Evolutionary conservation across 768 basidiomycete species (phyloP), one percentile per base, ranked within the genome.

Genomic region (Amanita polypyramis): DNA sequence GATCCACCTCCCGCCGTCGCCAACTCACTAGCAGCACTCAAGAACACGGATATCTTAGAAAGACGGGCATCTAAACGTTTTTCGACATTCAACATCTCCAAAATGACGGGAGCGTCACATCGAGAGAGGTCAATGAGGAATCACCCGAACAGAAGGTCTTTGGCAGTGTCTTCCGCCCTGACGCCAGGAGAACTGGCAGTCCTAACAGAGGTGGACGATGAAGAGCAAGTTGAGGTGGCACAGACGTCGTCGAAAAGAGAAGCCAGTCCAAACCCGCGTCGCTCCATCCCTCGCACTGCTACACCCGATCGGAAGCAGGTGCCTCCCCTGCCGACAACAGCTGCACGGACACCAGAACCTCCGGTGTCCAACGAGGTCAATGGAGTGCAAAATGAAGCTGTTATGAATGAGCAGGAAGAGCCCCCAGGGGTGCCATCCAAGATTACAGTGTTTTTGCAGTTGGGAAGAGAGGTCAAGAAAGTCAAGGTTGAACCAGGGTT

Each of bases 31-130:
- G 91, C 89, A 5, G 92, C 92, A 6, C 72, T 99, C 39, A 85
- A 94, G 65, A 81, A 85, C 57, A 82, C 78, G 43, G 92, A 94
- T 55, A 75, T 80, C 0, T 75, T 98, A 33, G 90, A 93, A 56
- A 79, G 95, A 17, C 75, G 95, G 39, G 95, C 95, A 14, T 93
- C 89, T 17, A 97, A 97, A 61, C 86, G 96, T 0, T 98, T 93
- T 66, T 96, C 93, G 36, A 82, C 83, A 1, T 98, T 95, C 61
- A 89, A 93, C 54, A 86, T 97, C 57, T 82, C 85, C 40, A 94
- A 94, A 67, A 94, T 98, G 84, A 83, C 90, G 2, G 80, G 82
- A 12, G 68, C 63, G 20, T 62, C 73, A 15, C 62, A 61, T 20
- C 66, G 77, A 38, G 75, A 76, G 58, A 67, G 77, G 20, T 72